phyloP scores from a whole-genome alignment of 2,329 filamentous ascomycete species.

The Stachybotrys chlorohalonatus region DNA sequence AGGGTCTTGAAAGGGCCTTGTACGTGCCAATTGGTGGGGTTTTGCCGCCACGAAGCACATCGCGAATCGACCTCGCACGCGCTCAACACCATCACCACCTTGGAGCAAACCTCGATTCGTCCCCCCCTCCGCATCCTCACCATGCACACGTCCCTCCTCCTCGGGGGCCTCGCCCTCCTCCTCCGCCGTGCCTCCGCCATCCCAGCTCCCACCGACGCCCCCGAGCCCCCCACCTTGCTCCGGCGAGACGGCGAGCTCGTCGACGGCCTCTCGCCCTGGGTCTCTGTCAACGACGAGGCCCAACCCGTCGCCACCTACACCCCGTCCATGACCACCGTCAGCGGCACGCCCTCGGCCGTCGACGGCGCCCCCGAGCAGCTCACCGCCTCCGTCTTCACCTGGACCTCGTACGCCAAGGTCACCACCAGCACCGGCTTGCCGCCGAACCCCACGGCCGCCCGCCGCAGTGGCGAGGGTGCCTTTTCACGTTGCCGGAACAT shows the following conservation, averaged over 20 bases:
- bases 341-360: slow-evolving; percentile 29
- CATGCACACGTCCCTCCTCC: slow-evolving; percentile 22
- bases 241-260: slow-evolving; percentile 8
- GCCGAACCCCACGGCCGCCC: slow-evolving; percentile 33
- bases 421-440: slow-evolving; percentile 32
- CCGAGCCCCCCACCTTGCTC: slow-evolving; percentile 9
- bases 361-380: slow-evolving; percentile 35
- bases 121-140: slow-evolving; percentile 3
- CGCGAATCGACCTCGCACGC: neutral
- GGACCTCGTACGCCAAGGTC: slow-evolving; percentile 23
- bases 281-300: slow-evolving; percentile 39
- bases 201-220: slow-evolving; percentile 13
- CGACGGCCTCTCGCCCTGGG: slow-evolving; percentile 35
- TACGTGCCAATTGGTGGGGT: neutral
- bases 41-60: too few species aligned
- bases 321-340: slow-evolving; percentile 35
- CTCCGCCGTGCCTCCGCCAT: slow-evolving; percentile 17
- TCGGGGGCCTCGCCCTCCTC: slow-evolving; percentile 16
- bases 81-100: neutral
- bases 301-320: slow-evolving; percentile 37
- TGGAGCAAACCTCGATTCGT: neutral
- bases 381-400: slow-evolving; percentile 33
- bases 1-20: too few species aligned
- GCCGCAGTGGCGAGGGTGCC: slow-evolving; percentile 32
- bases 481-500: slow-evolving; percentile 41